Evolutionary conservation across 1,284 basidiomycete species (phyloP).

Genomic region (Cryptococcus sp.): DNA sequence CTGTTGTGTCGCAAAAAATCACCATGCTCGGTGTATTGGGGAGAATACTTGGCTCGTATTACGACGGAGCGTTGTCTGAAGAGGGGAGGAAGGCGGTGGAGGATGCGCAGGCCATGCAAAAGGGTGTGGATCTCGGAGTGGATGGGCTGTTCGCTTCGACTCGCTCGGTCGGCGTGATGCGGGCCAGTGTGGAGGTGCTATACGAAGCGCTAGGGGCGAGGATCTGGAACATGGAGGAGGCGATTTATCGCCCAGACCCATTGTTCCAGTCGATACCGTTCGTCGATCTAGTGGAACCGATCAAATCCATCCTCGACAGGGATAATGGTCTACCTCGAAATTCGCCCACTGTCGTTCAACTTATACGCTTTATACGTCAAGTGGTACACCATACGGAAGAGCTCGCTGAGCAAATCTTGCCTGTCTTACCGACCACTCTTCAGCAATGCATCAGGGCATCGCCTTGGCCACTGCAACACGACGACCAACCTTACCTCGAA

Average conservation of each 20-base stretch:
- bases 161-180: slow-evolving; percentile 22
- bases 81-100: slow-evolving; percentile 7
- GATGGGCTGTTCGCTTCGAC: slow-evolving; percentile 17
- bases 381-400: slow-evolving; percentile 56
- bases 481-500: slow-evolving; percentile 51
- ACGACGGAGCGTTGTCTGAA: slow-evolving; percentile 3
- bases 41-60: slow-evolving; percentile 50
- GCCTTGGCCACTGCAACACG: slow-evolving; percentile 44
- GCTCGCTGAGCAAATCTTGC: slow-evolving; percentile 55
- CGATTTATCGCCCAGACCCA: neutral
- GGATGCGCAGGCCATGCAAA: slow-evolving; percentile 11
- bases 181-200: slow-evolving; percentile 32
- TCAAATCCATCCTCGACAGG: slow-evolving; percentile 24
- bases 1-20: slow-evolving; percentile 74
- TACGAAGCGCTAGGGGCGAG: slow-evolving; percentile 23
- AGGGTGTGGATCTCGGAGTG: slow-evolving; percentile 26
- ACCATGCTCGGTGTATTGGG: slow-evolving; percentile 72
- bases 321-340: slow-evolving; percentile 20
- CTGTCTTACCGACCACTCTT: slow-evolving; percentile 55
- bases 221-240: slow-evolving; percentile 19
- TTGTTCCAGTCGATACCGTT: slow-evolving; percentile 19
- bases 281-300: slow-evolving; percentile 29
- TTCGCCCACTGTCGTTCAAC: slow-evolving; percentile 42
- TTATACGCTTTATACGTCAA: slow-evolving; percentile 61
- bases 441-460: slow-evolving; percentile 33